These are phyloP conservation scores for Canariomyces notabilis DNA, from an alignment of 2,329 filamentous ascomycete genomes.

Conservation along the genomic window DNA sequence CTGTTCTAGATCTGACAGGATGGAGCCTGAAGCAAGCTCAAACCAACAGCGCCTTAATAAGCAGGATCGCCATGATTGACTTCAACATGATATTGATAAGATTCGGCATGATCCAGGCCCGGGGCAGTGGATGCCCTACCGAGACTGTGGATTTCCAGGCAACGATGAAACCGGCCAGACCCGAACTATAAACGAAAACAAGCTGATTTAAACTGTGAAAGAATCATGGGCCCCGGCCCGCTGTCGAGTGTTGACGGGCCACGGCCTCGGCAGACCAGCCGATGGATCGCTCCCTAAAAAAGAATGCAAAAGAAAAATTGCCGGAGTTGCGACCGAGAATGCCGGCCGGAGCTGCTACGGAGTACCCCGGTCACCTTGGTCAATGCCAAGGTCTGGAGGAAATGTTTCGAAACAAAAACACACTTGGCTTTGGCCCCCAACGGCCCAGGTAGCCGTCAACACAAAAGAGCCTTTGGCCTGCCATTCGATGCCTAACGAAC, in stretches of 20 bases:
- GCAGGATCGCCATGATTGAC: neutral
- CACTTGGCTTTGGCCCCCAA: neutral
- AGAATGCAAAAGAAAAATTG: constrained; percentile 7
- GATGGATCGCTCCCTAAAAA: too few relatives aligned
- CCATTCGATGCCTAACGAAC: neutral
- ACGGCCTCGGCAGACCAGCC: constrained; percentile 3
- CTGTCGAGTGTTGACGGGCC: neutral
- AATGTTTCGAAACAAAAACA: constrained; percentile 21
- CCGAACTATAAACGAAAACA: too few relatives aligned
- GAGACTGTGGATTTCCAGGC: neutral
- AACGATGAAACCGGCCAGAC: too few relatives aligned
- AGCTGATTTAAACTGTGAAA: too few relatives aligned
- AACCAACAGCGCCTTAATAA: neutral
- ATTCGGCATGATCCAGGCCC: neutral
- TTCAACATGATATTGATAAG: neutral
- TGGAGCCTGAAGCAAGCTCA: neutral
- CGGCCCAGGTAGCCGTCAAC: too few relatives aligned
- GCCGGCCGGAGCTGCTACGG: constrained; percentile 9
- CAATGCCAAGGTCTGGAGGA: constrained; percentile 12
- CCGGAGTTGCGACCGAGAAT: neutral
- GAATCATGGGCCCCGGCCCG: neutral
- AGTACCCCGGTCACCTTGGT: constrained; percentile 9
- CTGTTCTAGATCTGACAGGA: neutral
- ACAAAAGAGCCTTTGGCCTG: constrained; percentile 3
- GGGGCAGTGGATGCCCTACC: neutral